Conservation (phyloP, 2,329 filamentous ascomycete genomes). For the Penicillium sp. region DNA sequence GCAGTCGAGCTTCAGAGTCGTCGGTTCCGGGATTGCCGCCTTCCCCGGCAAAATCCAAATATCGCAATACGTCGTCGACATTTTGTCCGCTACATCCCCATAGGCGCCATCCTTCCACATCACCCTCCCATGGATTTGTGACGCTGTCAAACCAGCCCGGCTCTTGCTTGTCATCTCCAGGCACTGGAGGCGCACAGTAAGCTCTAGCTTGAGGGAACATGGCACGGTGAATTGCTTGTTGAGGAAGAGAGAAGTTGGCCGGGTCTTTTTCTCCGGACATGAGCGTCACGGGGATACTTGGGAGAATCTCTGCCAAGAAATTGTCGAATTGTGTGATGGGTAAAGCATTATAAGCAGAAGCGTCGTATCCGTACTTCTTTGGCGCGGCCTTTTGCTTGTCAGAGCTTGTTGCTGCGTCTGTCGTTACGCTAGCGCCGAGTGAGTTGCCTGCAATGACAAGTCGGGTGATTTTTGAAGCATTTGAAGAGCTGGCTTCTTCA, state of each 20-base stretch:
- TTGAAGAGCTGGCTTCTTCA: slow-evolving; percentile 55
- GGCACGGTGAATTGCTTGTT: slow-evolving; percentile 89
- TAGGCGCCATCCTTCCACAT: slow-evolving; percentile 86
- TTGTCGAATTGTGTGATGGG: slow-evolving; percentile 83
- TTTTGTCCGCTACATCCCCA: slow-evolving; percentile 91
- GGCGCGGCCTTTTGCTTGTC: slow-evolving; percentile 53
- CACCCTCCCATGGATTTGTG: slow-evolving; percentile 92
- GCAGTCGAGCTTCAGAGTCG: slow-evolving; percentile 70
- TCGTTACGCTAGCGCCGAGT: slow-evolving; percentile 55
- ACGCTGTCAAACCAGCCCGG: slow-evolving; percentile 82
- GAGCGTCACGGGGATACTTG: slow-evolving; percentile 84
- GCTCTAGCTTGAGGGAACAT: slow-evolving; percentile 80
- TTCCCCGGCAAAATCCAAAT: slow-evolving; percentile 63
- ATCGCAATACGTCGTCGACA: slow-evolving; percentile 90
- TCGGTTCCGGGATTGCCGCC: slow-evolving; percentile 31
- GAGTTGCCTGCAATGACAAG: slow-evolving; percentile 93
- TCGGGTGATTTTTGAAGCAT: slow-evolving; percentile 68
- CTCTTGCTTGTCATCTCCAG: slow-evolving; percentile 44
- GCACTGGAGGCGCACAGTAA: slow-evolving; percentile 57
- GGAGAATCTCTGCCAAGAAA: slow-evolving; percentile 79
- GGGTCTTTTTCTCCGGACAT: slow-evolving; percentile 85
- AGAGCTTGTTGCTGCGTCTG: slow-evolving; percentile 43
- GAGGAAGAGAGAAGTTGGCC: slow-evolving; percentile 85
- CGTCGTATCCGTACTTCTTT: slow-evolving; percentile 95
- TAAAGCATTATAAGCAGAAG: slow-evolving; percentile 80